Conservation (phyloP, 208 protist genomes). For the Leishmania gerbilli region DNA sequence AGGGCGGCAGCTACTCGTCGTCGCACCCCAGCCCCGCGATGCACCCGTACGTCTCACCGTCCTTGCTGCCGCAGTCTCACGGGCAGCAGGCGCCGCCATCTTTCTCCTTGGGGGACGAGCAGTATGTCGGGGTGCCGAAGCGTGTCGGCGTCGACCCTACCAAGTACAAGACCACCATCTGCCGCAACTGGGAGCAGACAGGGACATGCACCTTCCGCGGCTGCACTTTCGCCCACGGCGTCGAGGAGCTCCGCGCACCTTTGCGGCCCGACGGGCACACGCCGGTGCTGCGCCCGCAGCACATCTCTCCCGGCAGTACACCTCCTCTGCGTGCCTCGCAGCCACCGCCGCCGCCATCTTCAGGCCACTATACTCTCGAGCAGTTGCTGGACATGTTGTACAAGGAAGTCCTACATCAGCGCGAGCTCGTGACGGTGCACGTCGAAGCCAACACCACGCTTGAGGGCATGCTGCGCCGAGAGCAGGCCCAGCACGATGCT, state of each 20-base stretch:
- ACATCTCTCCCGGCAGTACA: constrained; percentile 37
- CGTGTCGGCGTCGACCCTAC: constrained; percentile 67
- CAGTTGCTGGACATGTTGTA: constrained; percentile 73
- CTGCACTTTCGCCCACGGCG: constrained; percentile 86
- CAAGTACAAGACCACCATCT: constrained; percentile 89
- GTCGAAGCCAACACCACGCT: constrained; percentile 75
- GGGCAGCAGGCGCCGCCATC: constrained; percentile 49
- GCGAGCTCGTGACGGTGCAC: constrained; percentile 63
- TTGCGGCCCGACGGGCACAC: constrained; percentile 44
- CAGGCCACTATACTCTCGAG: constrained; percentile 45
- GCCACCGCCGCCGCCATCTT: constrained; percentile 17
- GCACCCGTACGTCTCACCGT: constrained; percentile 48
- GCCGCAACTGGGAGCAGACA: constrained; percentile 78
- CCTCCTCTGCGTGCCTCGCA: constrained; percentile 38
- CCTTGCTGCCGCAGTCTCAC: constrained; percentile 38
- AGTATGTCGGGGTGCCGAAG: constrained; percentile 40
- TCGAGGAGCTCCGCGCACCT: constrained; percentile 73
- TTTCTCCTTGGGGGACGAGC: constrained; percentile 54
- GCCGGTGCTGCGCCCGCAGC: constrained; percentile 38
- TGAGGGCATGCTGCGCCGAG: constrained; percentile 59
- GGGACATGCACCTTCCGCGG: constrained; percentile 70
- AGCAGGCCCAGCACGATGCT: constrained; percentile 53
- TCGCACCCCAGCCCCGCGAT: constrained; percentile 50
- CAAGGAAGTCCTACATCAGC: constrained; percentile 55
- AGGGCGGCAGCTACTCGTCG: constrained; percentile 46